Evolutionary conservation across 2,329 filamentous ascomycete genomes (phyloP), one percentile per base, ranked within the genome.

Genomic region (Gaeumannomyces tritici): DNA sequence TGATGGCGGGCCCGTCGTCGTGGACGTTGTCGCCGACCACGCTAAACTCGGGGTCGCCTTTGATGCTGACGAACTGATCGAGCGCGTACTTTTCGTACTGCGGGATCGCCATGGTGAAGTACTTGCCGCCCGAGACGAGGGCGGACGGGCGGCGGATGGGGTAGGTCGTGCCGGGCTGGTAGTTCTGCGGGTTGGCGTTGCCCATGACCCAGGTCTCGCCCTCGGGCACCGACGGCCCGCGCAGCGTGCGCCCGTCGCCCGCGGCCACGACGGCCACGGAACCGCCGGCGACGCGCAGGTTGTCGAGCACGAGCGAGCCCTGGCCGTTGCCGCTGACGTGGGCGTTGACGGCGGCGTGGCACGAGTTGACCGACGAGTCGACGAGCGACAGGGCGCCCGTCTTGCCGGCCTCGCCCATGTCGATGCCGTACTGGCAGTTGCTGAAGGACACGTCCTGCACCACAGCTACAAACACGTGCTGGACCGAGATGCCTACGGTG

Each of bases 51-150:
- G 71, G 65, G 33, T 79, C 77, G 18, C 71, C 71, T 66, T 79
- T 81, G 58, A 82, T 71, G 62, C 79, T 81, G 42, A 80, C 69
- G 51, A 82, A 71, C 59, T 79, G 73, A 35, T 72, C 69, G 9
- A 71, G 67, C 9, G 71, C 70, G 64, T 77, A 78, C 47, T 77
- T 70, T 4, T 71, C 69, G 61, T 80, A 82, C 58, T 75, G 78
- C 12, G 76, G 79, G 4, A 73, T 70, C 8, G 70, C 64, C 61
- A 73, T 72, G 18, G 72, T 75, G 60, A 78, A 75, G 63, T 77
- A 82, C 24, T 72, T 74, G 1, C 67, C 70, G 33, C 71, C 68
- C 2, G 69, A 67, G 15, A 74, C 57, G 1, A 79, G 69, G 0
- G 63, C 64, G 1, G 66, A 62, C 1, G 76, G 66, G 13, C 74